Percentiles rank a stretch among this genome's conserved stretches.
Conservation (phyloP, 2,329 filamentous ascomycete genomes). For the Orbilia brochopaga region DNA sequence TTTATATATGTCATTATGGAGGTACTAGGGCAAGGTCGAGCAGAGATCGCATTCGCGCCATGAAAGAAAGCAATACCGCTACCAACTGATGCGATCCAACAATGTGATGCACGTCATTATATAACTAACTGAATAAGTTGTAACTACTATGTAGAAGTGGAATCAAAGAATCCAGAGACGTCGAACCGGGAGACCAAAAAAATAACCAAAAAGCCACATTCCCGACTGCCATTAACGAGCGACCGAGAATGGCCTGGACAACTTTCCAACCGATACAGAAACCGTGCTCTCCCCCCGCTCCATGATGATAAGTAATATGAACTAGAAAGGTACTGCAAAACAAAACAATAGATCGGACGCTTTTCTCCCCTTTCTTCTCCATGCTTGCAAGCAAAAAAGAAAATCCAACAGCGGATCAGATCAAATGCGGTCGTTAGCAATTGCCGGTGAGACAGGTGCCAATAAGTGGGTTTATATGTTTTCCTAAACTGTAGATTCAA, state of each 20-base stretch:
- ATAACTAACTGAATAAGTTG: not conserved
- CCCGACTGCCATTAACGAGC: slow-evolving; percentile 39
- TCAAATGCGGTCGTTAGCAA: too few species aligned
- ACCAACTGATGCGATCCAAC: not conserved
- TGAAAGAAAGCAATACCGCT: not conserved
- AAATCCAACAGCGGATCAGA: not conserved
- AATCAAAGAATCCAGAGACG: not conserved
- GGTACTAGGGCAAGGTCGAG: too few species aligned
- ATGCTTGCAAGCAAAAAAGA: not conserved
- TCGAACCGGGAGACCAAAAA: not conserved
- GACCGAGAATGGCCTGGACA: slow-evolving; percentile 24
- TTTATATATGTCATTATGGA: too few species aligned
- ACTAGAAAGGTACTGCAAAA: too few species aligned
- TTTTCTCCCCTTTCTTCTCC: too few species aligned
- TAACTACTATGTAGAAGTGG: not conserved
- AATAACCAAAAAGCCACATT: not conserved
- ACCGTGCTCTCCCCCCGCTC: slow-evolving; percentile 6
- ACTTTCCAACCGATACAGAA: slow-evolving; percentile 10
- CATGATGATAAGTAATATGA: too few species aligned
- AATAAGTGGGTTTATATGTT: too few species aligned
- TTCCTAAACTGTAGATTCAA: too few species aligned
- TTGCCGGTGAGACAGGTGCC: too few species aligned
- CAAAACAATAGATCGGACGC: too few species aligned
- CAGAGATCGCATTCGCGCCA: not conserved
- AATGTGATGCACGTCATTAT: not conserved